These are phyloP conservation scores for Posidonia oceanica DNA, from an alignment of 116 monocot genomes.

Conservation along the genomic window DNA sequence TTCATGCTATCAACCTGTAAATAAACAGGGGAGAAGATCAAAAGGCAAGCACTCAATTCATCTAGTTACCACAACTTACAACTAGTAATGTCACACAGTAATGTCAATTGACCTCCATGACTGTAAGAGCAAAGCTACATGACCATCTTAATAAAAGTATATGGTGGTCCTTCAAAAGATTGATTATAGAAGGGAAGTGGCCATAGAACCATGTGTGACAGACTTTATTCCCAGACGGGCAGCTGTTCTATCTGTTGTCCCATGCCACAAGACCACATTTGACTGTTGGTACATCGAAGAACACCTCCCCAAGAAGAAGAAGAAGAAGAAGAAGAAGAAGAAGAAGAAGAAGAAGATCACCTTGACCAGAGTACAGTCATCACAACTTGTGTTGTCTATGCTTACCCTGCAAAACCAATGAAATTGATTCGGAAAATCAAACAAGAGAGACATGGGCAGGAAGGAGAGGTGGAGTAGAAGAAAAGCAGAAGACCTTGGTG, in stretches of 20 bases:
- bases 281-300: too few species aligned
- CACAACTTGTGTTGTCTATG: constrained; percentile 58
- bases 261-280: too few species aligned
- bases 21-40: neutral
- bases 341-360: constrained; percentile 11
- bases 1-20: constrained; percentile 79
- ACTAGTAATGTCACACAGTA: too few species aligned
- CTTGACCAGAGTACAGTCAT: constrained; percentile 72
- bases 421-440: neutral
- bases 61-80: neutral
- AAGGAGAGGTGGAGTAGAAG: neutral
- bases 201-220: too few species aligned
- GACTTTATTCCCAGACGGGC: too few species aligned
- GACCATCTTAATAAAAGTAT: neutral
- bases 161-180: too few species aligned
- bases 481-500: constrained; percentile 37
- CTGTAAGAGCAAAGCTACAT: neutral
- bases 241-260: too few species aligned
- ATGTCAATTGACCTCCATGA: neutral
- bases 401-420: constrained; percentile 49
- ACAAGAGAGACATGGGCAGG: neutral
- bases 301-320: too few species aligned
- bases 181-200: too few species aligned
- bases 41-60: neutral
- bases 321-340: neutral